Conservation (phyloP, 2,329 filamentous ascomycete species). For the Cladophialophora exuberans region DNA sequence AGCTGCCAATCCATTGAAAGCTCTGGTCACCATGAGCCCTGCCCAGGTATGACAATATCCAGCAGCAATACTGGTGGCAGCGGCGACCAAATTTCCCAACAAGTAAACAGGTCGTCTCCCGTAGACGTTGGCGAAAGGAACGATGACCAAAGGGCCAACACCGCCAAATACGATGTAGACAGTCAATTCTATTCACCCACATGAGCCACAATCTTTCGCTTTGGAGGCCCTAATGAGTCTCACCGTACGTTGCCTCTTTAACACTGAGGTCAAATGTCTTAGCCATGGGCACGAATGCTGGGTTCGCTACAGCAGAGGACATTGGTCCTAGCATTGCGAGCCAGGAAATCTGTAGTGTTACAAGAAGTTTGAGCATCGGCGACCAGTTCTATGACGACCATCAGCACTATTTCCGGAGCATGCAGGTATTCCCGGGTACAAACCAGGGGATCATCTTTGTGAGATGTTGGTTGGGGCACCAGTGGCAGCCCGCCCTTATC, state of each 20-base stretch:
- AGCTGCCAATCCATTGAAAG: constrained; percentile 9
- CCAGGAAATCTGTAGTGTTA: constrained; percentile 37
- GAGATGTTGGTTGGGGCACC: constrained; percentile 30
- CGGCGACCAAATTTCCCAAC: constrained; percentile 35
- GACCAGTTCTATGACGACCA: constrained; percentile 32
- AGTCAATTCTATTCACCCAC: not conserved
- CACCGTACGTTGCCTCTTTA: constrained; percentile 37
- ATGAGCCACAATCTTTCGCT: not conserved
- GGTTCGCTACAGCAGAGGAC: constrained; percentile 36
- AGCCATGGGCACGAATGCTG: constrained; percentile 37
- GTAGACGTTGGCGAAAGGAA: constrained; percentile 40
- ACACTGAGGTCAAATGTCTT: constrained; percentile 36
- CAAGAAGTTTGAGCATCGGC: constrained; percentile 28
- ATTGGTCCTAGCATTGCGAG: constrained; percentile 38
- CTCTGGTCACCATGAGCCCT: constrained; percentile 6
- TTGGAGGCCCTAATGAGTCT: not conserved
- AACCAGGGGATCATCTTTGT: constrained; percentile 32
- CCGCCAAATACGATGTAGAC: constrained; percentile 35
- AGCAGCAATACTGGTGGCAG: constrained; percentile 32
- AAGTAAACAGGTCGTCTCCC: constrained; percentile 40
- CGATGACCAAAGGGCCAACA: constrained; percentile 27
- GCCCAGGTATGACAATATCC: constrained; percentile 8
- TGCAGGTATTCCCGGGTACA: not conserved
- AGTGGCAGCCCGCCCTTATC: constrained; percentile 32
- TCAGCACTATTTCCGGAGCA: not conserved